phyloP scores from a whole-genome alignment of 495 filamentous ascomycete genomes.

The Annulohypoxylon moriforme region DNA sequence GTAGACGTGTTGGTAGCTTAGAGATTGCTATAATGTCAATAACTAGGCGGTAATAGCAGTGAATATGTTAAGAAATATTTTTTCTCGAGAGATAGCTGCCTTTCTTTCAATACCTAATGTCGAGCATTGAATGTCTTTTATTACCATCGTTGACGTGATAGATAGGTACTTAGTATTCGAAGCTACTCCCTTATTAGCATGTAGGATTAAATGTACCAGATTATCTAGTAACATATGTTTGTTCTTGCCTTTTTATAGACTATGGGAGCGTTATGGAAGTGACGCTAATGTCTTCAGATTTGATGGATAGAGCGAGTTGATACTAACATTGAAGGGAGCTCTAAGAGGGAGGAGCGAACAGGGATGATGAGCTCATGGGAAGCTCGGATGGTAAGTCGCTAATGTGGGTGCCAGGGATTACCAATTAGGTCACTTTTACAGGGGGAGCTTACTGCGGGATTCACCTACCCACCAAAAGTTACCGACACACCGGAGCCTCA shows the following conservation, averaged over 20 bases:
- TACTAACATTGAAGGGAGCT: background rate
- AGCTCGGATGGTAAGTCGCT: constrained; percentile 21
- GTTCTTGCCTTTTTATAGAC: background rate
- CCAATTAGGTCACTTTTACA: constrained; percentile 3
- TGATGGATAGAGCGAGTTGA: background rate
- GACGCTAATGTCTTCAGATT: background rate
- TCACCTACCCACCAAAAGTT: constrained; percentile 15
- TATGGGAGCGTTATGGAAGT: background rate
- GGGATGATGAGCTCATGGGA: constrained; percentile 32
- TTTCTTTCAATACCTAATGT: too few species aligned
- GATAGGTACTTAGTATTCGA: too few species aligned
- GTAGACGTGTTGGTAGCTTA: too few species aligned
- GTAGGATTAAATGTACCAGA: too few species aligned
- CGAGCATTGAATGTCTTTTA: too few species aligned
- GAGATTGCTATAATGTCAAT: too few species aligned
- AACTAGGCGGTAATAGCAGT: too few species aligned
- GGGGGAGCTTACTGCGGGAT: constrained; percentile 16
- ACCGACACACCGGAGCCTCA: constrained; percentile 1
- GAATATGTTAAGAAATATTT: too few species aligned
- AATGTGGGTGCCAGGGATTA: constrained; percentile 27
- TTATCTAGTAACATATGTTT: background rate
- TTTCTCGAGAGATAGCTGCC: too few species aligned
- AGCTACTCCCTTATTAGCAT: too few species aligned
- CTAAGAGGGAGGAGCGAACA: background rate
- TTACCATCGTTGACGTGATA: too few species aligned